phyloP scores from a whole-genome alignment of 352 stramenopile species.

The Pythium aristosporum region DNA sequence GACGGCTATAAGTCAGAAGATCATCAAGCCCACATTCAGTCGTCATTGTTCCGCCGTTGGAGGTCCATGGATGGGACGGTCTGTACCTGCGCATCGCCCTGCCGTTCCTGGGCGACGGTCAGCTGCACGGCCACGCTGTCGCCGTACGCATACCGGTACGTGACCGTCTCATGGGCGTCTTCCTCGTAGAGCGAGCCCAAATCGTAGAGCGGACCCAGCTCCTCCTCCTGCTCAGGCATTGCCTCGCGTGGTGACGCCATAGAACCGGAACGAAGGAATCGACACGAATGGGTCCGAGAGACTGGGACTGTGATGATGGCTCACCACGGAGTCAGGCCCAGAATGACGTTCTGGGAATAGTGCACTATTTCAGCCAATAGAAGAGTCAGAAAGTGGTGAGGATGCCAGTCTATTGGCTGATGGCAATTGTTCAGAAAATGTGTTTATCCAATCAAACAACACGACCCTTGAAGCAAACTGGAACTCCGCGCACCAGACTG shows the following conservation, averaged over 20 bases:
- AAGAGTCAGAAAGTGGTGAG: background rate
- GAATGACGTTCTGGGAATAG: conserved; percentile 12
- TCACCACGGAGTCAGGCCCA: conserved; percentile 2
- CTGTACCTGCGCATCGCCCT: conserved; percentile 39
- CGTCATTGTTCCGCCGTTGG: conserved; percentile 14
- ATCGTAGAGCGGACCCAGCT: conserved; percentile 21
- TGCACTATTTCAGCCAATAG: conserved; percentile 5
- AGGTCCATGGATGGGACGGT: background rate
- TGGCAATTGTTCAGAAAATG: background rate
- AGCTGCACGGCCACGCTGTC: conserved; percentile 62
- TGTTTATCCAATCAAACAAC: conserved; percentile 18
- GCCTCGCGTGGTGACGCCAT: conserved; percentile 9
- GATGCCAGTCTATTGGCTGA: conserved; percentile 4
- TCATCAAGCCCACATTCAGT: background rate
- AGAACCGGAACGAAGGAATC: conserved; percentile 14
- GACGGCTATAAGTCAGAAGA: conserved; percentile 30
- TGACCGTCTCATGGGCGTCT: conserved; percentile 48
- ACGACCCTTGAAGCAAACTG: conserved; percentile 2
- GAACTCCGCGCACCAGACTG: background rate
- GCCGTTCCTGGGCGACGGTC: conserved; percentile 66
- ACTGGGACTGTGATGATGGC: background rate
- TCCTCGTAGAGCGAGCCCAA: conserved; percentile 22
- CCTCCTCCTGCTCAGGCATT: conserved; percentile 22
- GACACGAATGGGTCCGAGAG: background rate
- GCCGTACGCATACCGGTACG: conserved; percentile 62